Conservation (phyloP, 1,284 basidiomycete species). For the Moniliophthora roreri region DNA sequence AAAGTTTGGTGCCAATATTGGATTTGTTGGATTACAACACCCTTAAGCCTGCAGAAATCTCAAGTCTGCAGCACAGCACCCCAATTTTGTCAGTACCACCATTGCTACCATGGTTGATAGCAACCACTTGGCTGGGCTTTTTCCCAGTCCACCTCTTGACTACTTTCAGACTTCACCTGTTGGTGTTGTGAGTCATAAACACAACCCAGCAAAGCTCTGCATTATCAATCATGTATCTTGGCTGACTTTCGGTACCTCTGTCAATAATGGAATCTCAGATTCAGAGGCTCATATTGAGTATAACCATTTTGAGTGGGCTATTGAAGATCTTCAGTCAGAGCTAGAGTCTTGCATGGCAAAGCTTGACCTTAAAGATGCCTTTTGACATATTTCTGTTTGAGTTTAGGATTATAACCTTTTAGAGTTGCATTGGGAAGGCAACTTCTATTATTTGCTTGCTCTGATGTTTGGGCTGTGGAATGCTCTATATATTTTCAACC, state of each 20-base stretch:
- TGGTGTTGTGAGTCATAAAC: neutral
- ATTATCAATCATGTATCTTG: conserved; percentile 5
- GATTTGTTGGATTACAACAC: neutral
- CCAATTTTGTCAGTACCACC: neutral
- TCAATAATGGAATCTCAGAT: conserved; percentile 4
- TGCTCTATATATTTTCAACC: conserved; percentile 41
- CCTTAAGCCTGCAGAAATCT: neutral
- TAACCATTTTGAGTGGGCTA: conserved; percentile 3
- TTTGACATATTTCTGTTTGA: conserved; percentile 35
- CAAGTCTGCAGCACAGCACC: neutral
- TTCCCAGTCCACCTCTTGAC: neutral
- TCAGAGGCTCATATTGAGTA: conserved; percentile 2
- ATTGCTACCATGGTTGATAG: neutral
- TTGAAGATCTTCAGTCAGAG: neutral
- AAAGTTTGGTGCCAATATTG: conserved; percentile 6
- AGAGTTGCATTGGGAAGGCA: conserved; percentile 29
- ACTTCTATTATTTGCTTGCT: conserved; percentile 26
- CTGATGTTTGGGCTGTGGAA: conserved; percentile 23
- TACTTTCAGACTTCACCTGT: neutral
- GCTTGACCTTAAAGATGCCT: conserved; percentile 38
- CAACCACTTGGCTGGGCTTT: neutral
- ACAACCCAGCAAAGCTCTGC: neutral
- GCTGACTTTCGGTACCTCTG: neutral
- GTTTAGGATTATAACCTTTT: conserved; percentile 31
- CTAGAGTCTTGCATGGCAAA: conserved; percentile 22